These are phyloP conservation scores for Chaetomium olivaceum DNA, from an alignment of 2,329 filamentous ascomycete species.

Conservation along the genomic window DNA sequence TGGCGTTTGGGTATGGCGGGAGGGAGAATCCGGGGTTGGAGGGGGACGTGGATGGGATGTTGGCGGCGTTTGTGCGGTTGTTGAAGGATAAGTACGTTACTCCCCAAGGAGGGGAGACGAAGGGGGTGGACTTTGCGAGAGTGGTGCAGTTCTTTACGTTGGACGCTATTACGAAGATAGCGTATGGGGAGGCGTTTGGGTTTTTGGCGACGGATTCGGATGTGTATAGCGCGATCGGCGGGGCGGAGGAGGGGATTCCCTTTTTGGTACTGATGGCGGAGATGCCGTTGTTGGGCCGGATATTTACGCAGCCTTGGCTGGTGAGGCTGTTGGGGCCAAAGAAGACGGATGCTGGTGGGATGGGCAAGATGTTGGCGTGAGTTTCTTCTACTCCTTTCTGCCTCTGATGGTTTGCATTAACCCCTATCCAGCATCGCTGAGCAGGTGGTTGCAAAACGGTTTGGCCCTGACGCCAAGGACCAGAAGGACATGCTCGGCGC, in stretches of 20 bases:
- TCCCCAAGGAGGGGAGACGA: conserved; percentile 20
- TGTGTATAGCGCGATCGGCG: conserved; percentile 45
- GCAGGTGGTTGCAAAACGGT: conserved; percentile 1
- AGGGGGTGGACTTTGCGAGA: conserved; percentile 46
- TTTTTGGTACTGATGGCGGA: conserved; percentile 32
- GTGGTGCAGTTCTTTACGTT: conserved; percentile 51
- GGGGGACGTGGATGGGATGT: conserved; percentile 46
- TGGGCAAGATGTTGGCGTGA: conserved; percentile 36
- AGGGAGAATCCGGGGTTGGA: conserved; percentile 50
- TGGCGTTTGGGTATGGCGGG: conserved; percentile 46
- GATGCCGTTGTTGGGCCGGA: conserved; percentile 44
- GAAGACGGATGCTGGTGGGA: conserved; percentile 36
- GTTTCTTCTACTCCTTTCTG: not conserved
- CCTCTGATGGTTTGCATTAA: not conserved
- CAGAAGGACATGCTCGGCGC: conserved; percentile 28
- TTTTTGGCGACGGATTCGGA: conserved; percentile 47
- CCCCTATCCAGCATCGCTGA: conserved; percentile 2
- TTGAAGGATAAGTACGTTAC: conserved; percentile 43
- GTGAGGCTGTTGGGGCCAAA: conserved; percentile 42
- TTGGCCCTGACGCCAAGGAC: not conserved
- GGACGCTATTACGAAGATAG: conserved; percentile 53
- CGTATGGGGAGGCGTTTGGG: conserved; percentile 50
- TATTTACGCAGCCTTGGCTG: conserved; percentile 38
- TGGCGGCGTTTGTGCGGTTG: conserved; percentile 45
- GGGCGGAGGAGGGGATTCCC: conserved; percentile 30